These are phyloP conservation scores for Stagonosporopsis rhizophila DNA, from an alignment of 2,329 filamentous ascomycete species.

Conservation along the genomic window DNA sequence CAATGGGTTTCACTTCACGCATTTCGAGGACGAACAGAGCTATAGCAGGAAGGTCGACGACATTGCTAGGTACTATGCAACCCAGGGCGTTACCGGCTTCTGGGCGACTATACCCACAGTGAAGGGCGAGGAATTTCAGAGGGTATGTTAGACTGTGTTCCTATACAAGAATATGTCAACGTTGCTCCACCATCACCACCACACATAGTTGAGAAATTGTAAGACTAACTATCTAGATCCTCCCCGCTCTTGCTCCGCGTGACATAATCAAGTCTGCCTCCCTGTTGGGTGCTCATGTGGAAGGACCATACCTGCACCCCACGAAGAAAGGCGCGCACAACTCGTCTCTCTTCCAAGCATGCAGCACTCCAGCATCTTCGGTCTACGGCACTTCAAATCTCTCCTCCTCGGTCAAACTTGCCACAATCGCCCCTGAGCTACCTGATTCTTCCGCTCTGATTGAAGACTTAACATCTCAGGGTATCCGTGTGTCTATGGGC, in stretches of 20 bases:
- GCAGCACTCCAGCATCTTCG: constrained; percentile 42
- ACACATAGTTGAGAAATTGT: not conserved
- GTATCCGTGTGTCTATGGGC: constrained; percentile 57
- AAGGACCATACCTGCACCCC: constrained; percentile 63
- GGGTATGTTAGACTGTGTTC: constrained; percentile 33
- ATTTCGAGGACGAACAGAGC: constrained; percentile 52
- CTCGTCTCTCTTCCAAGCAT: constrained; percentile 52
- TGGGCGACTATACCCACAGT: constrained; percentile 63
- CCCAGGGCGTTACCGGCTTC: constrained; percentile 61
- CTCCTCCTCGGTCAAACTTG: constrained; percentile 54
- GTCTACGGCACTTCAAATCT: constrained; percentile 58
- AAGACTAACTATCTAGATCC: constrained; percentile 48
- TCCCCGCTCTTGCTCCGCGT: constrained; percentile 57
- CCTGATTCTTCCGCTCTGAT: constrained; percentile 53
- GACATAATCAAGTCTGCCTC: constrained; percentile 54
- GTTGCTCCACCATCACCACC: not conserved
- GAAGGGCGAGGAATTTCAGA: constrained; percentile 54
- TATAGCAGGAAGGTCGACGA: constrained; percentile 56
- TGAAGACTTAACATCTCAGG: constrained; percentile 49
- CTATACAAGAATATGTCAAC: not conserved
- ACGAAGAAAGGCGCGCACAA: constrained; percentile 63
- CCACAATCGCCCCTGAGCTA: constrained; percentile 63
- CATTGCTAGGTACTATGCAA: constrained; percentile 58
- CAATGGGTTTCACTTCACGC: constrained; percentile 63
- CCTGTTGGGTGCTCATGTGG: constrained; percentile 63